Percentiles rank a stretch among this genome's conserved stretches.
Conservation (phyloP, 2,329 filamentous ascomycete genomes). For the Fusarium chaquense region DNA sequence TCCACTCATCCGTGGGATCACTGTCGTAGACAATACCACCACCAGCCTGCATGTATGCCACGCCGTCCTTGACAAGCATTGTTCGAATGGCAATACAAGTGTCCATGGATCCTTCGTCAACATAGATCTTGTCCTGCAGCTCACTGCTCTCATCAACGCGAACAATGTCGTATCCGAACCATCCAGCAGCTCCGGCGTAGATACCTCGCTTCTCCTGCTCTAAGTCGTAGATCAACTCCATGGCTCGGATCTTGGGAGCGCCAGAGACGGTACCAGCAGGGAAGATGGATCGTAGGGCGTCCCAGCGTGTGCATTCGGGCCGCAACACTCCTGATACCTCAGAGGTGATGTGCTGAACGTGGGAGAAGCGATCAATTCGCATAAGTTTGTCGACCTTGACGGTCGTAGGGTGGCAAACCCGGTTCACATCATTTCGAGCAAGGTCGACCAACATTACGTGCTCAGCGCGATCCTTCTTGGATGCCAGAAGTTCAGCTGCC, state of each 20-base stretch:
- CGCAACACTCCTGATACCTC: constrained; percentile 94
- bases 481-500: constrained; percentile 74
- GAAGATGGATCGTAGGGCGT: constrained; percentile 96
- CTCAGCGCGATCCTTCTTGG: constrained; percentile 85
- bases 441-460: constrained; percentile 99
- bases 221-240: constrained; percentile 96
- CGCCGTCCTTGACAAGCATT: constrained; percentile 92
- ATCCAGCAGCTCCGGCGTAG: constrained; percentile 95
- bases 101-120: constrained; percentile 87
- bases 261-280: constrained; percentile 96
- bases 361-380: constrained; percentile 94
- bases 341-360: constrained; percentile 96
- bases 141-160: constrained; percentile 68
- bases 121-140: constrained; percentile 35
- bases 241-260: constrained; percentile 94
- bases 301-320: constrained; percentile 86
- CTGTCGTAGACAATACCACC: constrained; percentile 96
- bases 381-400: constrained; percentile 94
- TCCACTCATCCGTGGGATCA: constrained; percentile 90
- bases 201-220: constrained; percentile 94
- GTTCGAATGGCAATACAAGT: constrained; percentile 85
- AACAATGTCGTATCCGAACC: constrained; percentile 88
- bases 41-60: constrained; percentile 90
- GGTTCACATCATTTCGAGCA: constrained; percentile 95
- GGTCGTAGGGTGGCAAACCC: constrained; percentile 89